phyloP scores from a whole-genome alignment of 495 filamentous ascomycete species.

The Filosporella fistucella region DNA sequence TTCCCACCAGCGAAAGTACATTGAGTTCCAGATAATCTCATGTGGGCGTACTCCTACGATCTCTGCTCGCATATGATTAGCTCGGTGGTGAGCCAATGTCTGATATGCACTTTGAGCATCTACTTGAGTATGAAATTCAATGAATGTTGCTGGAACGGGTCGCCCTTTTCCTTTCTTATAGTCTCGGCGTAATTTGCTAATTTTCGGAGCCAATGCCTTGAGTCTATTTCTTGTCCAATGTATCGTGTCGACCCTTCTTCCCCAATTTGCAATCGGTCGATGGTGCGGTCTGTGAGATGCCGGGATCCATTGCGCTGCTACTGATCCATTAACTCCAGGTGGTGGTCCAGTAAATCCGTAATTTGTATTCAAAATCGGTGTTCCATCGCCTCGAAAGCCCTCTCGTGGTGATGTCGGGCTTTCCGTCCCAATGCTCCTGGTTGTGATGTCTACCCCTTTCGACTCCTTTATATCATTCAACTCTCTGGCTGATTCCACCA shows the following conservation, averaged over 20 bases:
- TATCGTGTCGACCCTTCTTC: conserved; percentile 93
- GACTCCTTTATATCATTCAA: background rate
- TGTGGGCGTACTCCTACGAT: conserved; percentile 79
- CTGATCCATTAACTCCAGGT: conserved; percentile 37
- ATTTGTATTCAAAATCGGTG: conserved; percentile 13
- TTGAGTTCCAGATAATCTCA: conserved; percentile 85
- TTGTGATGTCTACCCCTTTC: background rate
- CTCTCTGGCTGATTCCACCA: background rate
- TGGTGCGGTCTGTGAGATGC: conserved; percentile 82
- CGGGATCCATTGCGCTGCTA: conserved; percentile 74
- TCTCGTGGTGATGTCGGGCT: conserved; percentile 8
- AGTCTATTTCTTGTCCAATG: conserved; percentile 87
- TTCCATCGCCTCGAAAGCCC: conserved; percentile 12
- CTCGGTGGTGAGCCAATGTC: conserved; percentile 80
- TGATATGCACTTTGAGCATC: conserved; percentile 86
- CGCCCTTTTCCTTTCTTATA: conserved; percentile 66
- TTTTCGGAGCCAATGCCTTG: conserved; percentile 71
- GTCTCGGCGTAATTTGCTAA: conserved; percentile 67
- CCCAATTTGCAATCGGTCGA: conserved; percentile 65
- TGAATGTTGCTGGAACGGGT: conserved; percentile 74
- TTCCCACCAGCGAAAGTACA: conserved; percentile 87
- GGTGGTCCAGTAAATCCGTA: conserved; percentile 35
- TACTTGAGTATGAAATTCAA: conserved; percentile 77
- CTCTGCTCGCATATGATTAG: conserved; percentile 82
- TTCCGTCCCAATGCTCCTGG: background rate